phyloP scores from a whole-genome alignment of 2,329 filamentous ascomycete species.

The Phaeosphaeriaceae sp. region DNA sequence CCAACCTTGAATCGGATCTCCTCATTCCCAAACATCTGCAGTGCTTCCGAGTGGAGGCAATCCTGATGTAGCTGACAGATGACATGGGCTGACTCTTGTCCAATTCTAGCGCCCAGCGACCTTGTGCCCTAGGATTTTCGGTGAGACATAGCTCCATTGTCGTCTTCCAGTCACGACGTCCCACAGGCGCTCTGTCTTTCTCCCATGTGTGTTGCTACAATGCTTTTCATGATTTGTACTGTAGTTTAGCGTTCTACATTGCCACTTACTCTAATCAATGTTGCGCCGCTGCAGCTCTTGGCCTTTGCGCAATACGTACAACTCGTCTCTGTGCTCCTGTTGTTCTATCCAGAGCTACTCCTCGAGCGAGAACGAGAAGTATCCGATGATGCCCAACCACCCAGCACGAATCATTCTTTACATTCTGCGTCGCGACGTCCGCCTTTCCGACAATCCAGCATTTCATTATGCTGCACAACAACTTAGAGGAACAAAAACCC shows the following conservation, averaged over 20 bases:
- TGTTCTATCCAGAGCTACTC: constrained; percentile 25
- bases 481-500: constrained; percentile 12
- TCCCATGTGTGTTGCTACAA: constrained; percentile 24
- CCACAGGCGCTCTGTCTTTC: constrained; percentile 17
- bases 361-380: constrained; percentile 15
- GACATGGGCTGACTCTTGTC: constrained; percentile 24
- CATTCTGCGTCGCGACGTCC: constrained; percentile 73
- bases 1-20: constrained; percentile 35
- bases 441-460: constrained; percentile 76
- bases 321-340: constrained; percentile 31
- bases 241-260: constrained; percentile 18
- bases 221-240: constrained; percentile 20
- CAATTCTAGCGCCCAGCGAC: constrained; percentile 26
- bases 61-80: constrained; percentile 33
- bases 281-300: constrained; percentile 41
- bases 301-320: constrained; percentile 37
- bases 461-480: constrained; percentile 62
- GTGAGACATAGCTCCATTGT: constrained; percentile 24
- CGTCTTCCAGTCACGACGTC: constrained; percentile 32
- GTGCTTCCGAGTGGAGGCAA: constrained; percentile 20
- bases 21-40: constrained; percentile 31
- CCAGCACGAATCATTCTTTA: constrained; percentile 67
- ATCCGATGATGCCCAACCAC: constrained; percentile 27
- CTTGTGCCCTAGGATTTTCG: constrained; percentile 29
- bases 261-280: constrained; percentile 32